Evolutionary conservation across 2,329 filamentous ascomycete species (phyloP).

Genomic region (Aspergillus quadricinctus): DNA sequence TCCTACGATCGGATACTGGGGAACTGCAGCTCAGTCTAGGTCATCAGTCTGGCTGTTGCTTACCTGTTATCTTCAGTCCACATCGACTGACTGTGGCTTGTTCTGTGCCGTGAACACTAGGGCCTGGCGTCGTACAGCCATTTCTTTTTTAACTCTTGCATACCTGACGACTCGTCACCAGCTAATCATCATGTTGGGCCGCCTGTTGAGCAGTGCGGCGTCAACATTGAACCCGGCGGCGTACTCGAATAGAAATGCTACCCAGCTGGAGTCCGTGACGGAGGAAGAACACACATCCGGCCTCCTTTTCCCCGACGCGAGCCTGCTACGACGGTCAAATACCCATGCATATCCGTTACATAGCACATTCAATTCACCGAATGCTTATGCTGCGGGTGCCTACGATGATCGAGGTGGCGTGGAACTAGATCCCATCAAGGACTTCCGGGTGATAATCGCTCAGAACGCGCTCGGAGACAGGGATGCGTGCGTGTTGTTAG

Average conservation of each 20-base stretch:
- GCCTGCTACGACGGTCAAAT: conserved; percentile 38
- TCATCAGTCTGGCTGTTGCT: conserved; percentile 25
- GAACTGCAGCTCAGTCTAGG: conserved; percentile 28
- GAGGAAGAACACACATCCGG: conserved; percentile 48
- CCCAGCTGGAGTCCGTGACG: conserved; percentile 44
- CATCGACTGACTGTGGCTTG: conserved; percentile 1
- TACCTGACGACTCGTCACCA: background rate
- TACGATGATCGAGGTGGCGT: conserved; percentile 47
- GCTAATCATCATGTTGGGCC: conserved; percentile 36
- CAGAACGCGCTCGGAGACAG: conserved; percentile 47
- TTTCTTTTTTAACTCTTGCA: background rate
- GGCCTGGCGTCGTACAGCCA: background rate
- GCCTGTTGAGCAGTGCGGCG: conserved; percentile 41
- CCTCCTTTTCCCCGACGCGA: conserved; percentile 45
- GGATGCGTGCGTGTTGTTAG: conserved; percentile 44
- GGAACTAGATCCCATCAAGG: conserved; percentile 41
- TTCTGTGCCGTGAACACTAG: conserved; percentile 1
- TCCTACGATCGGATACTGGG: conserved; percentile 29
- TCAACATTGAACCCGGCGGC: conserved; percentile 41
- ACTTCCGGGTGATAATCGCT: conserved; percentile 45
- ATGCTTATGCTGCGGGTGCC: conserved; percentile 38
- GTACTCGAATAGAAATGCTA: conserved; percentile 34
- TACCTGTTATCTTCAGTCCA: conserved; percentile 1
- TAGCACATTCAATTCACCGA: conserved; percentile 41
- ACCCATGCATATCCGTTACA: conserved; percentile 39